A percentile compares a stretch with the other conserved stretches of the same genome.
Conservation (phyloP, 495 filamentous ascomycete species). For the Monascus purpureus region DNA sequence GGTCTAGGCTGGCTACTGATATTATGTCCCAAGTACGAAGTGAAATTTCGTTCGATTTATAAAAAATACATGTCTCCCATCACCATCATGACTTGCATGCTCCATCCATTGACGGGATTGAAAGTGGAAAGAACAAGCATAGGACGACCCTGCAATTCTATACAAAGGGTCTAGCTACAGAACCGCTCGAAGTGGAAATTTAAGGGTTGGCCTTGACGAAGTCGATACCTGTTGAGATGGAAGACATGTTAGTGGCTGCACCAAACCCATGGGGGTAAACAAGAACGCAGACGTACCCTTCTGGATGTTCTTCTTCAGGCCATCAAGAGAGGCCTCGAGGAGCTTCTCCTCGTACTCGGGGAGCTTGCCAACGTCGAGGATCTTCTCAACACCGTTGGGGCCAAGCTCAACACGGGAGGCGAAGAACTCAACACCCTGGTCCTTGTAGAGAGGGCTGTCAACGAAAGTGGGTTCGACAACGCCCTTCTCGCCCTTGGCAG, state of each 20-base stretch:
- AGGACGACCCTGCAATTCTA: no score
- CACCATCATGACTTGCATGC: no score
- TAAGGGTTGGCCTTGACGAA: slow-evolving; percentile 60
- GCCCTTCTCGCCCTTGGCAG: slow-evolving; percentile 85
- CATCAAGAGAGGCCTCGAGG: slow-evolving; percentile 64
- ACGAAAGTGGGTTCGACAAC: slow-evolving; percentile 95
- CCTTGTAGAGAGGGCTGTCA: slow-evolving; percentile 93
- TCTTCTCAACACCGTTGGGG: slow-evolving; percentile 90
- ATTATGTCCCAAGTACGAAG: background rate
- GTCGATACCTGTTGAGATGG: slow-evolving; percentile 32
- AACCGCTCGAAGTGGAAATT: no score
- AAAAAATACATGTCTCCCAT: no score
- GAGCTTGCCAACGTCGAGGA: slow-evolving; percentile 68
- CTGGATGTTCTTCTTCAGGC: slow-evolving; percentile 81
- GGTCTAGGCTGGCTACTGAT: background rate
- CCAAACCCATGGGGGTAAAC: background rate
- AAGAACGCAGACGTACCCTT: slow-evolving; percentile 35
- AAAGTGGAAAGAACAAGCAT: no score
- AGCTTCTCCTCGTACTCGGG: slow-evolving; percentile 79
- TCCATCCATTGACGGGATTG: no score
- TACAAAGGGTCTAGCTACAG: no score
- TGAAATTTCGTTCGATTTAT: no score
- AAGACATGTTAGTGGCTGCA: slow-evolving; percentile 4
- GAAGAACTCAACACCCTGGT: slow-evolving; percentile 93
- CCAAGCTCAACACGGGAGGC: slow-evolving; percentile 87